phyloP scores from a whole-genome alignment of 768 basidiomycete genomes.

The Psilocybe azurescens region DNA sequence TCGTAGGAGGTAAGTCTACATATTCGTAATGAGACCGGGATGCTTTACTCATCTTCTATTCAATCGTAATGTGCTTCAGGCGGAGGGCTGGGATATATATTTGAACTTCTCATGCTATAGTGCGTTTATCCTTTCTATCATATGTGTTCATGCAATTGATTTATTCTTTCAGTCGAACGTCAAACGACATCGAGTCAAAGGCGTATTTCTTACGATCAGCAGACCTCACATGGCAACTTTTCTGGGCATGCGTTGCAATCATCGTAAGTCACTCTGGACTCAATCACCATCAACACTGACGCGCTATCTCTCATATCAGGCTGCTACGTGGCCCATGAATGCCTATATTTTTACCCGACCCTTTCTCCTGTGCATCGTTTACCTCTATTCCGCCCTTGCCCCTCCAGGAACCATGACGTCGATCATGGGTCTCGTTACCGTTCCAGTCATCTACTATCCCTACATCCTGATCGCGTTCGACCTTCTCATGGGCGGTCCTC shows the following conservation, averaged over 20 bases:
- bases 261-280: constrained; percentile 51
- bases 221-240: constrained; percentile 79
- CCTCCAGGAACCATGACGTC: constrained; percentile 72
- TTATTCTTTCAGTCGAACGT: constrained; percentile 56
- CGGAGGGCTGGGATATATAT: constrained; percentile 54
- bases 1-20: constrained; percentile 50
- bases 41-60: background rate
- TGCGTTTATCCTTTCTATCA: constrained; percentile 32
- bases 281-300: background rate
- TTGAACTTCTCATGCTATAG: constrained; percentile 75
- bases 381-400: constrained; percentile 70
- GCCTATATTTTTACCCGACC: constrained; percentile 65
- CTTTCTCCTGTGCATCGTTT: constrained; percentile 69
- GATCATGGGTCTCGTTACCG: constrained; percentile 77
- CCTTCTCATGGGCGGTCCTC: constrained; percentile 63
- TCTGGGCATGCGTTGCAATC: constrained; percentile 58
- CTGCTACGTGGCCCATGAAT: constrained; percentile 64
- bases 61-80: constrained; percentile 32
- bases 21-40: background rate
- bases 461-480: constrained; percentile 79
- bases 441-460: constrained; percentile 77
- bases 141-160: background rate
- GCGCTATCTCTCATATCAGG: constrained; percentile 27
- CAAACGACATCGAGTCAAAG: constrained; percentile 65
- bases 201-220: constrained; percentile 66